phyloP scores from a whole-genome alignment of 169 alveolate genomes.

The Cryptosporidium bovis region DNA sequence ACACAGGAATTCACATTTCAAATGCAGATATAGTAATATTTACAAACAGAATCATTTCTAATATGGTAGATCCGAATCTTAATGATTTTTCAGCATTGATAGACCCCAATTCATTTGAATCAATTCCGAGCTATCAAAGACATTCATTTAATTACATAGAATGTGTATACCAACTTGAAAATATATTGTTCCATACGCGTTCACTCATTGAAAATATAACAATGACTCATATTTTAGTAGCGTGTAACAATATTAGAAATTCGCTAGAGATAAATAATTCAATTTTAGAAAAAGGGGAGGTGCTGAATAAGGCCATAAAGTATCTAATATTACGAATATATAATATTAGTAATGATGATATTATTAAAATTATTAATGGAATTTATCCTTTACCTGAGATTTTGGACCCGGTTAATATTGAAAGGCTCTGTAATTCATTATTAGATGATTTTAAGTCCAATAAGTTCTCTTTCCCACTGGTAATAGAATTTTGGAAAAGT shows the following conservation, averaged over 20 bases:
- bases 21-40: slow-evolving; percentile 51
- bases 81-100: background rate
- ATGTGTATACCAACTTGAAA: slow-evolving; percentile 72
- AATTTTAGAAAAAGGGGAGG: background rate
- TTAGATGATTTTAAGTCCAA: slow-evolving; percentile 12
- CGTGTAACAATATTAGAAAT: slow-evolving; percentile 22
- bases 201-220: slow-evolving; percentile 17
- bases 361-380: slow-evolving; percentile 5
- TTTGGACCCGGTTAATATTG: slow-evolving; percentile 9
- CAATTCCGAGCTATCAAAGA: slow-evolving; percentile 8
- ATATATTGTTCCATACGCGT: slow-evolving; percentile 51
- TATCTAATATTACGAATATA: slow-evolving; percentile 50
- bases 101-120: slow-evolving; percentile 47
- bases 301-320: slow-evolving; percentile 3
- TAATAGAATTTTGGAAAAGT: slow-evolving; percentile 38
- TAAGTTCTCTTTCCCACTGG: slow-evolving; percentile 14
- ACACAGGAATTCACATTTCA: slow-evolving; percentile 47
- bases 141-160: slow-evolving; percentile 22
- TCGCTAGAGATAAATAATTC: slow-evolving; percentile 3
- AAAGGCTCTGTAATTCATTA: background rate
- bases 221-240: slow-evolving; percentile 27
- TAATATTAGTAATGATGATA: slow-evolving; percentile 28
- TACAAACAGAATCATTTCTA: slow-evolving; percentile 24
- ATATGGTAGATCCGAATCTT: background rate
- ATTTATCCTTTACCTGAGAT: slow-evolving; percentile 14